Base-by-base conservation (phyloP, 305 asterid genomes). In the Fraxinus greggii region DNA sequence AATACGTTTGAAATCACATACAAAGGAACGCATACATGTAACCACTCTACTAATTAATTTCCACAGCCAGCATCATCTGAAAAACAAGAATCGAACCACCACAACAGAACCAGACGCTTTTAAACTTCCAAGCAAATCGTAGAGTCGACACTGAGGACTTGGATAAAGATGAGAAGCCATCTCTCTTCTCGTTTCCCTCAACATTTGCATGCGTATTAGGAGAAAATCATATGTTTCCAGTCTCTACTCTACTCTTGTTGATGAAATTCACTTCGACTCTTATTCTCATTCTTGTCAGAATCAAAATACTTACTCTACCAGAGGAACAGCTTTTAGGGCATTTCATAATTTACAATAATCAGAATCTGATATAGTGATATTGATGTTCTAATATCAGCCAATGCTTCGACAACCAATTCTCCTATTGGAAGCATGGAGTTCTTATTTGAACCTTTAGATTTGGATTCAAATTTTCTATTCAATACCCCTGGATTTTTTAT, bases 371-470 rank as follows among this genome's bases (percentile, higher is more conserved):
- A 87, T 80, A 42, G 89, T 45, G 93, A 92, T 79, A 87, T 80
- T 51, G 89, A 89, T 5, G 92, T 89, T 35, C 84, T 89, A 77
- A 80, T 92, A 81, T 91, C 98, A 17, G 92, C 91, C 29, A 88
- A 85, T 75, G 87, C 92, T 38, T 93, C 98, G 10, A 86, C 95
- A 51, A 91, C 95, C 75, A 86, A 90, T 85, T 93, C 97, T 76
- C 93, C 97, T 19, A 89, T 86, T 38, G 92, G 89, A 73, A 90
- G 93, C 38, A 83, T 87, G 87, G 95, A 90, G 80, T 90, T 90
- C 81, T 78, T 89, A 28, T 81, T 84, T 65, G 91, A 90, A 13
- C 91, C 86, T 17, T 79, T 78, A 19, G 89, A 87, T 45, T 78
- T 87, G 13, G 97, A 92, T 80, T 91, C 93, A 54, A 87, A 88